A percentile compares a stretch with the other conserved stretches of the same genome.
Evolutionary conservation across 1,284 basidiomycete species (phyloP).

Genomic region (Fistulinella cinereoalba): DNA sequence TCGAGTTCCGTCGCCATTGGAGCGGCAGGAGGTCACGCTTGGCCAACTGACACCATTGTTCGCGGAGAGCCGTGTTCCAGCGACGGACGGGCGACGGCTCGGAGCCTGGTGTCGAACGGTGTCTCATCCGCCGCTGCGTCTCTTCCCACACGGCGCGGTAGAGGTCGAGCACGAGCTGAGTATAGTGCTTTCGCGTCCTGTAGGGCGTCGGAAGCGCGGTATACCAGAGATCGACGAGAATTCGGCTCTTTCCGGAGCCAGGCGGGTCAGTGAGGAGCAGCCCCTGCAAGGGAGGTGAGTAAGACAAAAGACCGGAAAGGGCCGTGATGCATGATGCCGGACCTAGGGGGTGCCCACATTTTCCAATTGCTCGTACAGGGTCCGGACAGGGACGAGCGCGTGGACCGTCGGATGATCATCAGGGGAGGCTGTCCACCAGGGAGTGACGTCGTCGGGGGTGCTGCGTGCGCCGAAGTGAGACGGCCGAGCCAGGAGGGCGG

Average conservation of each 20-base stretch:
- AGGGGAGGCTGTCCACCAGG: not conserved
- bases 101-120: no score
- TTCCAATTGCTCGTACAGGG: not conserved
- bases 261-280: conserved; percentile 76
- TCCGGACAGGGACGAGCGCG: not conserved
- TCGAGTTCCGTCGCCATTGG: no score
- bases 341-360: not conserved
- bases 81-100: no score
- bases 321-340: no score
- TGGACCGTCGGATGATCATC: no score
- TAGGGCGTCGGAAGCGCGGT: conserved; percentile 53
- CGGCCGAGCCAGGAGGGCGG: conserved; percentile 25
- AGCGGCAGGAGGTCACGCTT: conserved; percentile 40
- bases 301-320: no score
- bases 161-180: conserved; percentile 39
- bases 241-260: conserved; percentile 74
- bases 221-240: conserved; percentile 70
- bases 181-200: conserved; percentile 71
- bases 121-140: conserved; percentile 45
- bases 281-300: no score
- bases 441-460: conserved; percentile 18
- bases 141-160: conserved; percentile 45
- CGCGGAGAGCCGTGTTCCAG: conserved; percentile 11
- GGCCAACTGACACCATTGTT: conserved; percentile 34
- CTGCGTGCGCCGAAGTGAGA: not conserved